A percentile compares a stretch with the other conserved stretches of the same genome.
These are phyloP conservation scores for Fagus crenata DNA, from an alignment of 306 rosid genomes.

Conservation along the genomic window DNA sequence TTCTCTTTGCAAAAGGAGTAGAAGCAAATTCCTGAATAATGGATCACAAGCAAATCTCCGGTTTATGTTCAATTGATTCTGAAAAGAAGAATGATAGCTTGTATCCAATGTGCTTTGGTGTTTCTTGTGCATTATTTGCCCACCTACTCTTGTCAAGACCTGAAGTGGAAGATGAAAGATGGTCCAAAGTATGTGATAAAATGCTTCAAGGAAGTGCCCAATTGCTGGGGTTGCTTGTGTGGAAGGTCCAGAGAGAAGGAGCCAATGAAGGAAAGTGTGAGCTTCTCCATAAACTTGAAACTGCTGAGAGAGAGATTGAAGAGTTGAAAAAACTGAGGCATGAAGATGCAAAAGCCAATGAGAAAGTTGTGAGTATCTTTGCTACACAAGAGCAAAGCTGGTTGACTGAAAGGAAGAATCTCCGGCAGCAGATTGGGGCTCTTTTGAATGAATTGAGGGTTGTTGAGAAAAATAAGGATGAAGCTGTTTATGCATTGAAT, in stretches of 20 bases:
- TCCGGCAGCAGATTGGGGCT: constrained; percentile 68
- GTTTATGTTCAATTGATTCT: constrained; percentile 34
- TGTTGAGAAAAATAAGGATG: constrained; percentile 57
- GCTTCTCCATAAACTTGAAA: constrained; percentile 43
- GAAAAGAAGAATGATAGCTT: constrained; percentile 52
- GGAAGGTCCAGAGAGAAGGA: constrained; percentile 68
- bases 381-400: constrained; percentile 90
- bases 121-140: constrained; percentile 84
- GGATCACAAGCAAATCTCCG: constrained; percentile 58
- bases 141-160: constrained; percentile 57
- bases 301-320: constrained; percentile 61
- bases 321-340: constrained; percentile 72
- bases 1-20: constrained; percentile 37
- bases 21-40: constrained; percentile 40
- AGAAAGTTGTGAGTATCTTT: constrained; percentile 89
- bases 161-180: constrained; percentile 48
- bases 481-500: constrained; percentile 42
- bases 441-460: constrained; percentile 60
- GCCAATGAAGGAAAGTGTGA: constrained; percentile 33
- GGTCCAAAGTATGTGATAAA: constrained; percentile 56
- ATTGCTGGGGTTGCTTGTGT: constrained; percentile 72
- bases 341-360: constrained; percentile 93
- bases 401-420: constrained; percentile 72
- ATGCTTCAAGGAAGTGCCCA: constrained; percentile 87
- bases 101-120: constrained; percentile 78